A percentile compares a stretch with the other conserved stretches of the same genome.
These are phyloP conservation scores for Sporothrix variecibatus DNA, from an alignment of 2,329 filamentous ascomycete species.

Conservation along the genomic window DNA sequence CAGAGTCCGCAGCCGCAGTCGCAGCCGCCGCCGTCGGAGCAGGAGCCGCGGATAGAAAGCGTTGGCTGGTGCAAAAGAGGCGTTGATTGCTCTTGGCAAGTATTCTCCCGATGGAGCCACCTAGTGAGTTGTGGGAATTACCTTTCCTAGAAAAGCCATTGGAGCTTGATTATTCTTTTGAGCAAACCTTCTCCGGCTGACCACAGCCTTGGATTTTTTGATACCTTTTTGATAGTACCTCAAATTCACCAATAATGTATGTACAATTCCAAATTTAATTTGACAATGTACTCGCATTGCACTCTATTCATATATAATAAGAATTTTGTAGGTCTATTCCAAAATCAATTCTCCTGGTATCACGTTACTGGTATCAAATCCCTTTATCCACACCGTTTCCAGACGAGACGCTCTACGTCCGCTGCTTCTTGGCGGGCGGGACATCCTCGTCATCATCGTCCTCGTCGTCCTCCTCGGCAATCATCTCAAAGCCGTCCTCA, in stretches of 20 bases:
- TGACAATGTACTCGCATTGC: background rate
- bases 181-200: background rate
- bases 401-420: constrained; percentile 34
- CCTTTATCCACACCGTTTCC: background rate
- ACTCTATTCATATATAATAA: background rate
- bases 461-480: constrained; percentile 44
- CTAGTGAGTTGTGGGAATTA: background rate
- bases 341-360: background rate
- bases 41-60: constrained; percentile 35
- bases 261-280: too few species aligned
- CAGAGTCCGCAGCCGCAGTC: constrained; percentile 34
- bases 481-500: constrained; percentile 61
- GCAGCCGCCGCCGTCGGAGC: constrained; percentile 33
- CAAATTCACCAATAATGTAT: background rate
- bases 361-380: constrained; percentile 11
- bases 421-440: constrained; percentile 47
- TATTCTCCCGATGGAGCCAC: background rate
- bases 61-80: background rate
- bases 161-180: background rate
- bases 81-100: background rate
- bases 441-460: constrained; percentile 36
- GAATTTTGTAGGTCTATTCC: background rate
- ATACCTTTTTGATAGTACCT: background rate
- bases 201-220: too few species aligned
- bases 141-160: background rate